Percentiles rank a stretch among this genome's conserved stretches.
Conservation (phyloP, 2,329 filamentous ascomycete genomes). For the Raffaelea deltoideospora region DNA sequence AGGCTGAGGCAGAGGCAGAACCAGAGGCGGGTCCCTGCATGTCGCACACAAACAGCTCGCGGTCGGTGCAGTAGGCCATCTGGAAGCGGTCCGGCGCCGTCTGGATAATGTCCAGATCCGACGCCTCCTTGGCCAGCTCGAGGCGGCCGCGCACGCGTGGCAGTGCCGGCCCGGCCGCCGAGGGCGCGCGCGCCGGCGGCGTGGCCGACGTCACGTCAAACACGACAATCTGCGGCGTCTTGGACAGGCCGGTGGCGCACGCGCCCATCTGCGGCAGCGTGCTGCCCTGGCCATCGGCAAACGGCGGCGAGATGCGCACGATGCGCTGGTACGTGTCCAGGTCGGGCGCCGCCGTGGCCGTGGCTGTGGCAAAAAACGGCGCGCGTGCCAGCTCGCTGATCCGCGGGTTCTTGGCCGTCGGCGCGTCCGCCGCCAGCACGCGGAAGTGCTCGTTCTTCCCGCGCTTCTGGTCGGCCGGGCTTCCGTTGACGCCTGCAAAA, state of each 20-base stretch:
- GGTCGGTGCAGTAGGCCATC: constrained; percentile 64
- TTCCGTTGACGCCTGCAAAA: constrained; percentile 76
- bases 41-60: constrained; percentile 54
- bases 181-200: constrained; percentile 26
- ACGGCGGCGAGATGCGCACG: constrained; percentile 34
- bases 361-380: constrained; percentile 31
- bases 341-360: constrained; percentile 21
- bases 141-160: constrained; percentile 34
- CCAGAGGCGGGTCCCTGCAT: too few species aligned
- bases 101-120: constrained; percentile 57
- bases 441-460: constrained; percentile 49
- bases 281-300: constrained; percentile 25
- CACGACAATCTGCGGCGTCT: constrained; percentile 61
- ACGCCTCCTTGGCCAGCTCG: constrained; percentile 40
- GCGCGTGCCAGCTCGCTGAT: constrained; percentile 37
- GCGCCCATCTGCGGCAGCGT: constrained; percentile 50
- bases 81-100: constrained; percentile 47
- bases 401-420: constrained; percentile 11
- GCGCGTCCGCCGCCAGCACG: constrained; percentile 46
- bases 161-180: constrained; percentile 2
- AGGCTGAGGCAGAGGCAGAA: not conserved
- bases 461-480: constrained; percentile 14
- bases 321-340: constrained; percentile 43
- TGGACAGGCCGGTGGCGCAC: constrained; percentile 63
- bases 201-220: constrained; percentile 51